Conservation (phyloP, 2,329 filamentous ascomycete species). For the Talaromyces piceae region DNA sequence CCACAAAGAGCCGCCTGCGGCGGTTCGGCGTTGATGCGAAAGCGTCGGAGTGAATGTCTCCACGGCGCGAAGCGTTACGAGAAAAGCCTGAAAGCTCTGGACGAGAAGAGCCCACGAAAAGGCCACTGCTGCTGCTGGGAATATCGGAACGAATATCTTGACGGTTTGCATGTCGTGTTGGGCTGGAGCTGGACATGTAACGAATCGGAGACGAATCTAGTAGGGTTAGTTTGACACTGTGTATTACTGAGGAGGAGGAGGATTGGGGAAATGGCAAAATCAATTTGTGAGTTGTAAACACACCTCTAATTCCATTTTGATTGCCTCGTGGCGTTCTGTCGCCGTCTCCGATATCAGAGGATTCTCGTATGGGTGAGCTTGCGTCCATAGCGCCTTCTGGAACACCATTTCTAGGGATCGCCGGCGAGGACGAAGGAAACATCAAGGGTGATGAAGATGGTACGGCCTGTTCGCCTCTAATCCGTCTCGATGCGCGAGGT, state of each 20-base stretch:
- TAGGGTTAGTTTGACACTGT: neutral
- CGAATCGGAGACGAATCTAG: constrained; percentile 86
- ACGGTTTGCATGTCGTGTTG: constrained; percentile 51
- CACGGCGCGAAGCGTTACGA: constrained; percentile 58
- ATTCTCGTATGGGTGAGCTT: constrained; percentile 42
- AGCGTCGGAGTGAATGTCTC: constrained; percentile 79
- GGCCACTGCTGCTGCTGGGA: constrained; percentile 73
- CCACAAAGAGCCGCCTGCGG: constrained; percentile 55
- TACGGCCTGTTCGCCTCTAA: constrained; percentile 32
- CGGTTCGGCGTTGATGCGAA: constrained; percentile 47
- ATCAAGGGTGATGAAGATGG: constrained; percentile 74
- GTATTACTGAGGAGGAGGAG: neutral
- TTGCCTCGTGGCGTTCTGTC: constrained; percentile 38
- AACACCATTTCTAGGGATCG: constrained; percentile 34
- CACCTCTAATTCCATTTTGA: constrained; percentile 33
- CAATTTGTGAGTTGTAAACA: neutral
- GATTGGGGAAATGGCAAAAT: neutral
- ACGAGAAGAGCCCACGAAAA: constrained; percentile 67
- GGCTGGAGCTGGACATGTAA: constrained; percentile 86
- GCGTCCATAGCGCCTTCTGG: constrained; percentile 38
- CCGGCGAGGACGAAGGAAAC: constrained; percentile 56
- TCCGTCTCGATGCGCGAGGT: constrained; percentile 38
- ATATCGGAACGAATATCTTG: constrained; percentile 60
- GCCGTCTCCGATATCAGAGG: constrained; percentile 32
- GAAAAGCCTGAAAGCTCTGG: constrained; percentile 38